Evolutionary conservation across 306 rosid species (phyloP).

Genomic region (Castanea sativa): DNA sequence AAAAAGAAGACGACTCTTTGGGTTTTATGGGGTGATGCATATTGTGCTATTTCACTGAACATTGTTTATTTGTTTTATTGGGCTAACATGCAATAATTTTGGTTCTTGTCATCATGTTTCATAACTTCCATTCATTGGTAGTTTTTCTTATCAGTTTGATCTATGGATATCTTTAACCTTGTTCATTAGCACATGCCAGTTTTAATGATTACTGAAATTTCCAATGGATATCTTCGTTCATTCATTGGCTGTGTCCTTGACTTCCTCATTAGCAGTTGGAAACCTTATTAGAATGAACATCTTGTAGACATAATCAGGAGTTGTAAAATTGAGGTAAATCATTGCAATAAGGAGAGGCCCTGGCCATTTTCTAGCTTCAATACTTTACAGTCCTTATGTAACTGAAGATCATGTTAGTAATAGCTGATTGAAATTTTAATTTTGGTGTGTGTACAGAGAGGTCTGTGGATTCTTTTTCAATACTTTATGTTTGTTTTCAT

Average conservation of each 20-base stretch:
- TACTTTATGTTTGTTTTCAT: constrained; percentile 15
- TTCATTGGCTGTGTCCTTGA: neutral
- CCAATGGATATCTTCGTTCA: neutral
- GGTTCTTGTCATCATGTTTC: neutral
- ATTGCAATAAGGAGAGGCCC: neutral
- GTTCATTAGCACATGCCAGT: constrained; percentile 12
- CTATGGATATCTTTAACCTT: neutral
- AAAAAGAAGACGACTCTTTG: neutral
- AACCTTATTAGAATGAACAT: constrained; percentile 1
- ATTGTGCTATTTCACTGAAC: neutral
- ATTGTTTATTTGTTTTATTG: neutral
- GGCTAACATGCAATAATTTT: neutral
- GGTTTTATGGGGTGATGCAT: neutral
- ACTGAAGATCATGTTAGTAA: neutral
- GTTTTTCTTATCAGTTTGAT: neutral
- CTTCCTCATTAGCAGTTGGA: neutral
- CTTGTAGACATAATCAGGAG: constrained; percentile 10
- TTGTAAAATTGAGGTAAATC: constrained; percentile 1
- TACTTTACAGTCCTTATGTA: neutral
- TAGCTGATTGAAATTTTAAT: neutral
- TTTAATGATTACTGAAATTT: constrained; percentile 1
- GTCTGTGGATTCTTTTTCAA: constrained; percentile 10
- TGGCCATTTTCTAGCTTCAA: neutral
- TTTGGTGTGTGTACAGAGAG: constrained; percentile 6
- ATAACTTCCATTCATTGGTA: neutral